Base-by-base conservation (phyloP, 2,329 filamentous ascomycete genomes). In the Epicoccum sorghinum region DNA sequence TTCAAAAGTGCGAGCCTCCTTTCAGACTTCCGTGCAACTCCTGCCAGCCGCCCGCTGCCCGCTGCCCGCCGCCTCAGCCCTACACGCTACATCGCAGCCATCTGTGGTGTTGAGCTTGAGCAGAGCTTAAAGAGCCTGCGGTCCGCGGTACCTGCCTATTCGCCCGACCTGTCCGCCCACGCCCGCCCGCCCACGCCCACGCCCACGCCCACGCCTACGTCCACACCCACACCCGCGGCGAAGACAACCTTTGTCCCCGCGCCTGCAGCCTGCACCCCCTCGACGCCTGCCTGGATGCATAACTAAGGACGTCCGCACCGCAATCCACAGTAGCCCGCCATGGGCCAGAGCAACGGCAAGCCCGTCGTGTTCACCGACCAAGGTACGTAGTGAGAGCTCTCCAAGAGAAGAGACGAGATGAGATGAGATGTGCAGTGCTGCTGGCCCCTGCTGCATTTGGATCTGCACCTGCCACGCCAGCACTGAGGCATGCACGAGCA, bases 271-370 rank as follows among this genome's bases (percentile, higher is more conserved):
- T 6, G 18, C 44, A 47, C n/a, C 48, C 45, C 24, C 43, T 29
- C 42, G 8, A 14, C 47, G 43, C 44, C 55, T 35, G 45, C 13
- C 56, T 49, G 52, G 33, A 55, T 55, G 50, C 45, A 47, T 47
- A 27, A 23, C 25, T 41, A 47, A 53, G 4, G 24, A 43, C 46
- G 48, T 35, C 46, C 37, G 18, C 49, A 35, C 47, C 37, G 38
- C 25, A 32, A n/a, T 29, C 24, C 53, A 62, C 62, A 45, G 52
- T 57, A 65, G 65, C 69, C 67, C 65, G 55, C 64, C 71, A 98
- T 98, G 93, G 93, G 93, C 75, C 97, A 98, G 80, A 89, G 88
- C 74, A 92, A 93, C 78, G 93, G 93, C 78, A 97, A 97, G 78
- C 91, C 90, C 77, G 86, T 96, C 80, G 89, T 92, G 75, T 88